Conservation (phyloP, 179 eudicot species). For the Nepenthes alata region DNA sequence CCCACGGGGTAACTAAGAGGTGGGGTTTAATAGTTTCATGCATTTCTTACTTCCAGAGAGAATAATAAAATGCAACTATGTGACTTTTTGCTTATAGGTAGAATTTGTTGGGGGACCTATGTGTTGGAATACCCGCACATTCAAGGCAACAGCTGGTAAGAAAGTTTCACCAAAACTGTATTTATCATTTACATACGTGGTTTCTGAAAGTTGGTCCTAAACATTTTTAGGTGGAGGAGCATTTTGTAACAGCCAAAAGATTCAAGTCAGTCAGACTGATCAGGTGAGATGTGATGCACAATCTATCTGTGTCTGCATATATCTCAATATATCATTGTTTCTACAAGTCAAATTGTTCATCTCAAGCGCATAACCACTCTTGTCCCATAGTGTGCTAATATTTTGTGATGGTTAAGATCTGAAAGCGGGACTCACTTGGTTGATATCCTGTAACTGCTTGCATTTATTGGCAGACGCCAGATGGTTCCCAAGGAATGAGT, state of each 20-base stretch:
- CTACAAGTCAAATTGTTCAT: background rate
- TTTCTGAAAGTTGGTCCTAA: constrained; percentile 4
- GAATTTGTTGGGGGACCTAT: constrained; percentile 97
- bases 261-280: constrained; percentile 70
- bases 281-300: constrained; percentile 38
- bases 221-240: constrained; percentile 76
- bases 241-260: constrained; percentile 69
- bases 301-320: background rate
- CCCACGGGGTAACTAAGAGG: background rate
- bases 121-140: constrained; percentile 96
- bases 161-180: constrained; percentile 5
- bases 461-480: no score
- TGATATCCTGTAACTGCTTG: no score
- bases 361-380: no score
- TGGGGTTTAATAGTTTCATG: background rate
- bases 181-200: background rate
- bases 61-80: background rate
- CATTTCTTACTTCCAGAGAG: background rate
- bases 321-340: background rate
- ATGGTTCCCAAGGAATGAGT: no score
- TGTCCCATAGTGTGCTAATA: no score
- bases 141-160: constrained; percentile 86
- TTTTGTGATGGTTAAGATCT: no score
- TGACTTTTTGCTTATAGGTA: constrained; percentile 35
- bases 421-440: no score